These are phyloP conservation scores for Dothistroma pini DNA, from an alignment of 2,329 filamentous ascomycete species.

Conservation along the genomic window DNA sequence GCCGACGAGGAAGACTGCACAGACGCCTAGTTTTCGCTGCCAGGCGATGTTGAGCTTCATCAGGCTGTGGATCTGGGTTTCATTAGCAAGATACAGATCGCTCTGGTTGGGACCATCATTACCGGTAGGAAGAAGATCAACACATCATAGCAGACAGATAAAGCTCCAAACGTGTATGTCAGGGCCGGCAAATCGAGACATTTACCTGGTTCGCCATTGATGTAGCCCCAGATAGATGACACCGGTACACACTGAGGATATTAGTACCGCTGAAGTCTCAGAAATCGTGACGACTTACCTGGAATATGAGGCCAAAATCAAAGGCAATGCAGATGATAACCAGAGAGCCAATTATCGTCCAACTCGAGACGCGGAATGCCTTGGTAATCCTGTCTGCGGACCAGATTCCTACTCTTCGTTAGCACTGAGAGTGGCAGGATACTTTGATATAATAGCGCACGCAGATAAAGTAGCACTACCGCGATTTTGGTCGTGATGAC, in stretches of 20 bases:
- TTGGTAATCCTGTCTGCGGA: conserved; percentile 18
- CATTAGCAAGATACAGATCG: neutral
- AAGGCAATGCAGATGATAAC: conserved; percentile 17
- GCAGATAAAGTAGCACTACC: conserved; percentile 19
- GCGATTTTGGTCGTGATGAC: conserved; percentile 22
- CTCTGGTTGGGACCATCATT: neutral
- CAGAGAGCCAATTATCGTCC: conserved; percentile 17
- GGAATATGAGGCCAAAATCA: conserved; percentile 22
- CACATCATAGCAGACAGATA: conserved; percentile 21
- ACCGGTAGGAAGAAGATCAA: conserved; percentile 20
- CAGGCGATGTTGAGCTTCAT: conserved; percentile 18
- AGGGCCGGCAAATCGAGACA: conserved; percentile 16
- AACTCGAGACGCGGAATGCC: conserved; percentile 17
- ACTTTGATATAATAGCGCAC: neutral
- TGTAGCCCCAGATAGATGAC: conserved; percentile 15
- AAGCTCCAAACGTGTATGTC: conserved; percentile 17
- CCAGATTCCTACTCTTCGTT: conserved; percentile 14
- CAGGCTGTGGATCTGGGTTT: conserved; percentile 15
- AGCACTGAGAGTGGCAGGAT: neutral
- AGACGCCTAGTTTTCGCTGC: conserved; percentile 20
- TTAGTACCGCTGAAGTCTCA: neutral
- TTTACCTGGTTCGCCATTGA: conserved; percentile 10
- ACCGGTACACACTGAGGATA: conserved; percentile 16
- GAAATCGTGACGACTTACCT: neutral
- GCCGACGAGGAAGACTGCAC: conserved; percentile 16